Base-by-base conservation (phyloP, 371 early-diverging fungal genomes). In the Mucor piriformis region DNA sequence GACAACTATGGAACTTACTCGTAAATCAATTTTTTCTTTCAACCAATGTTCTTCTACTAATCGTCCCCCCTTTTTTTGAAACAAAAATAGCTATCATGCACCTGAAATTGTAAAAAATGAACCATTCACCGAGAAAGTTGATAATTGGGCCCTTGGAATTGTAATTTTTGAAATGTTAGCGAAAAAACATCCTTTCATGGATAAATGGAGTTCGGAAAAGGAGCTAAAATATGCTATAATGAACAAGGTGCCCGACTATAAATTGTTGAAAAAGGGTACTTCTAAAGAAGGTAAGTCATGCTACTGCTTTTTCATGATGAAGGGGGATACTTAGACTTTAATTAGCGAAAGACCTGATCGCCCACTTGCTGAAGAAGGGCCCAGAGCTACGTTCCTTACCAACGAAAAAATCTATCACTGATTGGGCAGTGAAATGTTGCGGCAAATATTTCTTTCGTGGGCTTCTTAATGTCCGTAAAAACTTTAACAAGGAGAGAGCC, bases 41-140 rank as follows among this genome's bases (percentile, higher is more conserved):
- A 16, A 24, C 18, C 40, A 47, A 35, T 40, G 33, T 7, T 11
- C 16, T 8, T 2, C 6, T 40, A 16, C 13, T 16, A 16, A 18
- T 8, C 3, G n/a, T n/a, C n/a, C n/a, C n/a, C n/a, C n/a, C n/a
- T n/a, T n/a, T n/a, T n/a, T n/a, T n/a, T n/a, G n/a, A n/a, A n/a
- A n/a, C n/a, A n/a, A n/a, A n/a, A n/a, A 42, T 6, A 63, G 63
- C 3, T 37, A 63, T 23, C 57, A 46, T 12, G 25, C 63, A 1
- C 63, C 63, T 1, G 63, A 63, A 35, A 38, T 56, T 25, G 3
- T 63, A 0, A 42, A 27, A 0, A 2, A 43, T 0, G 33, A 49
- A 15, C 25, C 8, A 1, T 57, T 48, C 32, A 34, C 18, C 18
- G 51, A 47, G 12, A 63, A 57, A 34, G 42, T 59, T 1, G 35